Percentiles rank a stretch among this genome's conserved stretches.
Conservation (phyloP, 2,329 filamentous ascomycete genomes). For the Neofusicoccum umdonicola region DNA sequence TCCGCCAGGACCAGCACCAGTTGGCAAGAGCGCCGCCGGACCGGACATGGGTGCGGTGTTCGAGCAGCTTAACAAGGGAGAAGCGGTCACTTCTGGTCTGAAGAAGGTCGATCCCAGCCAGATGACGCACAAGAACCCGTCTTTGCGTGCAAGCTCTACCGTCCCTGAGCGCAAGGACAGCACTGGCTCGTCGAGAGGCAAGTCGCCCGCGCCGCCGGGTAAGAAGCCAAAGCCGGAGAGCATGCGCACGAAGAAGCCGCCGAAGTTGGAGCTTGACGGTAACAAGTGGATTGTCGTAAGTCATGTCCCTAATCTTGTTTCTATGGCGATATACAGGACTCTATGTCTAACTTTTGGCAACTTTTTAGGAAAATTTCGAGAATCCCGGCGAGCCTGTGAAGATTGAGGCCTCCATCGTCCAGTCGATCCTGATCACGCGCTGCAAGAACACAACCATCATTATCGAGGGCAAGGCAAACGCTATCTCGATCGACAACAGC, state of each 20-base stretch:
- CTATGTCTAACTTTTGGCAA: not conserved
- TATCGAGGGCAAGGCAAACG: slow-evolving; percentile 89
- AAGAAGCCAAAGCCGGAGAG: slow-evolving; percentile 57
- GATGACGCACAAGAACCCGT: slow-evolving; percentile 99
- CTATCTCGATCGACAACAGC: slow-evolving; percentile 93
- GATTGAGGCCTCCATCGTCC: slow-evolving; percentile 76
- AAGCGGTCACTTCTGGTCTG: slow-evolving; percentile 80
- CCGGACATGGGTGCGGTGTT: slow-evolving; percentile 83
- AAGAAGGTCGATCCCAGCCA: slow-evolving; percentile 92
- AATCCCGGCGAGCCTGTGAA: slow-evolving; percentile 70
- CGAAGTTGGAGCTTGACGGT: slow-evolving; percentile 51
- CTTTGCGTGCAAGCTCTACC: slow-evolving; percentile 69
- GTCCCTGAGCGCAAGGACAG: slow-evolving; percentile 61
- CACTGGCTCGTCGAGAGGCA: slow-evolving; percentile 58
- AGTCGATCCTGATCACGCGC: slow-evolving; percentile 87
- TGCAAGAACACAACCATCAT: slow-evolving; percentile 91
- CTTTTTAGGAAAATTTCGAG: slow-evolving; percentile 79
- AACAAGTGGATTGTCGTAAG: slow-evolving; percentile 90
- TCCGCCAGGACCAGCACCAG: slow-evolving; percentile 49
- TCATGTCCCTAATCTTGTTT: slow-evolving; percentile 14
- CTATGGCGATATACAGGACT: not conserved
- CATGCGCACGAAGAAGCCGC: slow-evolving; percentile 48
- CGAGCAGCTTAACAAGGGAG: slow-evolving; percentile 83
- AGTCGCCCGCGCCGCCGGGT: slow-evolving; percentile 77
- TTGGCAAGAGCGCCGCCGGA: slow-evolving; percentile 41